Evolutionary conservation across 768 basidiomycete species (phyloP), one percentile per base, ranked within the genome.

Genomic region (Tulasnella sp.): DNA sequence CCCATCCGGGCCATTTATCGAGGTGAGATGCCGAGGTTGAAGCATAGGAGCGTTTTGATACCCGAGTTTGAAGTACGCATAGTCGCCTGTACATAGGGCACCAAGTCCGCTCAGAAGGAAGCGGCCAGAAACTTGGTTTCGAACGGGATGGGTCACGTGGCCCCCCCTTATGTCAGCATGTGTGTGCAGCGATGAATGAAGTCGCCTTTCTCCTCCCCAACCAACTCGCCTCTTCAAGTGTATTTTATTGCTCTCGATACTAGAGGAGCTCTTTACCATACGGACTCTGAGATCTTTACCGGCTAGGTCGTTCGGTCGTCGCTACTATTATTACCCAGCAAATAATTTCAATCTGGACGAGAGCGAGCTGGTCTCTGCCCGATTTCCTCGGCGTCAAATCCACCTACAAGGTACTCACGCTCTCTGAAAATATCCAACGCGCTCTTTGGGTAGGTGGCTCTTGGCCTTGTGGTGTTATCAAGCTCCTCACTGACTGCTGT

Each of bases 1-100:
- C 89, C 95, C 95, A 99, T 31, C 92, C 96, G 22, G 92, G 93
- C 94, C 94, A 94, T 48, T 48, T 31, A 42, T 75, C 74, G 22
- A 22, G 31, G 34, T 28, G 16, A 14, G 74, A 44, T 31, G 31
- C 28, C 64, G 31, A 69, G 64, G 64, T 37, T 37, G 64, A 31
- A 69, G 64, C 64, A 69, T 69, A 69, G 5, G 64, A 31, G 28
- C 64, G 64, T 20, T 69, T 69, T 69, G 64, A 69, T 14, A 37
- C 34, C 14, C 28, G 2, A 14, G 64, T 28, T 69, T 34, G 28
- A 69, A 69, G 31, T 9, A 37, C 64, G 64, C 64, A 64, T 69
- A 69, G 64, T 69, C 64, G 64, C 14, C 34, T 69, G 64, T 69
- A 69, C 64, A 69, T 69, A 31, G 64, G 34, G 34, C 28, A 18